A percentile compares a stretch with the other conserved stretches of the same genome.
phyloP scores from a whole-genome alignment of 2,329 filamentous ascomycete genomes.

The Neocucurbitaria cava region DNA sequence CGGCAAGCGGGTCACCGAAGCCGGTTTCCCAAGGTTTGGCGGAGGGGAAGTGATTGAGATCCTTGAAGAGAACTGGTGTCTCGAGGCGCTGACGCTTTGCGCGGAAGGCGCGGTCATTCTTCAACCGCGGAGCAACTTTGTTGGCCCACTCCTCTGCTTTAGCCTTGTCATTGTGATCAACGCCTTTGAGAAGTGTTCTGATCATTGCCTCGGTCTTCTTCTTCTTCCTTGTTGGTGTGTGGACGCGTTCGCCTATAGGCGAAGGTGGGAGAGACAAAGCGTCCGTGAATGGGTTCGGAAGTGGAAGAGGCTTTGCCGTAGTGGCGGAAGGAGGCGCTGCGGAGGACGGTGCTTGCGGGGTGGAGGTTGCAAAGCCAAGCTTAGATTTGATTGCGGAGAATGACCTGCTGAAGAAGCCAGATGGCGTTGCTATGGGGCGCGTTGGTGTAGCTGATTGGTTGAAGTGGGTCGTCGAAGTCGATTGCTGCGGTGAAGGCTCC shows the following conservation, averaged over 20 bases:
- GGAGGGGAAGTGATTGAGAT: conserved; percentile 37
- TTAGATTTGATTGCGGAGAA: conserved; percentile 31
- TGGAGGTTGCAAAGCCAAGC: conserved; percentile 18
- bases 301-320: conserved; percentile 14
- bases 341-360: conserved; percentile 6
- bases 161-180: conserved; percentile 23
- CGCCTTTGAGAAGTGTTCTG: conserved; percentile 25
- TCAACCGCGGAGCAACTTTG: conserved; percentile 23
- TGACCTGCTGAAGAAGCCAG: conserved; percentile 25
- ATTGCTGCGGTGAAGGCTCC: conserved; percentile 7
- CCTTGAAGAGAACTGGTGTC: conserved; percentile 28
- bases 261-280: conserved; percentile 34
- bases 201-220: conserved; percentile 22
- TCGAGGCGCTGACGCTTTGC: conserved; percentile 42
- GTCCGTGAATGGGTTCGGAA: conserved; percentile 27
- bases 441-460: conserved; percentile 14
- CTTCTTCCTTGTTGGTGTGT: conserved; percentile 22
- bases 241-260: conserved; percentile 34
- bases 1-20: conserved; percentile 37
- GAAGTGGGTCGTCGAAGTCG: conserved; percentile 3
- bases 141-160: conserved; percentile 39
- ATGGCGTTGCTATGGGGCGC: conserved; percentile 12
- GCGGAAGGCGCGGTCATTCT: conserved; percentile 23
- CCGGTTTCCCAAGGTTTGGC: conserved; percentile 43
- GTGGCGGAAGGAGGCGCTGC: conserved; percentile 15